phyloP scores from a whole-genome alignment of 2,329 filamentous ascomycete genomes.

The Ilyonectria mors-panacis region DNA sequence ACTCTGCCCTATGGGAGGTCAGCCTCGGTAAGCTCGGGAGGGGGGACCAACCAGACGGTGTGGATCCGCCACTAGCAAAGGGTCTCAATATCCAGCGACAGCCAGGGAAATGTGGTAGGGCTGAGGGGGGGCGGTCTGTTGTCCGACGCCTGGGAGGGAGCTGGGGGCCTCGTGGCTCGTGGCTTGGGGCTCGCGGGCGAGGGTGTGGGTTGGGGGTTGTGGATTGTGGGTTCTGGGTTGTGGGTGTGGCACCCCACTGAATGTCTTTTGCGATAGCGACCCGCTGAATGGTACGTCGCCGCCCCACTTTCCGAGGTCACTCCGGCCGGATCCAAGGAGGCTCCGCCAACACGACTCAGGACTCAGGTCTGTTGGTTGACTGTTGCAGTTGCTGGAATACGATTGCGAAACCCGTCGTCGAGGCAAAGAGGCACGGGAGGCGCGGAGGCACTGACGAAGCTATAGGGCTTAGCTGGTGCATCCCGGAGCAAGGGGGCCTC shows the following conservation, averaged over 20 bases:
- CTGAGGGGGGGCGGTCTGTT: slow-evolving; percentile 24
- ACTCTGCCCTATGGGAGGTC: slow-evolving; percentile 27
- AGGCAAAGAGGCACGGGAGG: not conserved
- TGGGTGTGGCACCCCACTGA: too few species aligned
- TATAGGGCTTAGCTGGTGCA: slow-evolving; percentile 5
- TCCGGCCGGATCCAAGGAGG: slow-evolving; percentile 12
- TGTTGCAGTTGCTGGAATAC: not conserved
- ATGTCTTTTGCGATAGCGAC: not conserved
- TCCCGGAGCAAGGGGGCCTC: not conserved
- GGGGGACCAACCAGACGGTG: slow-evolving; percentile 18
- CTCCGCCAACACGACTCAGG: slow-evolving; percentile 34
- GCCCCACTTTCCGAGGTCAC: slow-evolving; percentile 27
- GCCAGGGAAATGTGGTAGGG: slow-evolving; percentile 23
- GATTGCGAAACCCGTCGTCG: not conserved
- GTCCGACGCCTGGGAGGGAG: not conserved
- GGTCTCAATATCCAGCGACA: slow-evolving; percentile 12
- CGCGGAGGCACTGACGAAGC: not conserved
- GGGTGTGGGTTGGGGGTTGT: not conserved
- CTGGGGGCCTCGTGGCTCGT: slow-evolving; percentile 8
- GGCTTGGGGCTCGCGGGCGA: slow-evolving; percentile 1
- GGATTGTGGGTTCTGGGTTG: not conserved
- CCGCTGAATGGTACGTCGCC: slow-evolving; percentile 8
- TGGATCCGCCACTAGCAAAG: slow-evolving; percentile 26
- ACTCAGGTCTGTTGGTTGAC: slow-evolving; percentile 27
- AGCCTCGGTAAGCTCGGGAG: slow-evolving; percentile 28